Percentiles rank a stretch among this genome's conserved stretches.
phyloP scores from a whole-genome alignment of 139 green algal genomes.

The Chlamydomonas sp. region DNA sequence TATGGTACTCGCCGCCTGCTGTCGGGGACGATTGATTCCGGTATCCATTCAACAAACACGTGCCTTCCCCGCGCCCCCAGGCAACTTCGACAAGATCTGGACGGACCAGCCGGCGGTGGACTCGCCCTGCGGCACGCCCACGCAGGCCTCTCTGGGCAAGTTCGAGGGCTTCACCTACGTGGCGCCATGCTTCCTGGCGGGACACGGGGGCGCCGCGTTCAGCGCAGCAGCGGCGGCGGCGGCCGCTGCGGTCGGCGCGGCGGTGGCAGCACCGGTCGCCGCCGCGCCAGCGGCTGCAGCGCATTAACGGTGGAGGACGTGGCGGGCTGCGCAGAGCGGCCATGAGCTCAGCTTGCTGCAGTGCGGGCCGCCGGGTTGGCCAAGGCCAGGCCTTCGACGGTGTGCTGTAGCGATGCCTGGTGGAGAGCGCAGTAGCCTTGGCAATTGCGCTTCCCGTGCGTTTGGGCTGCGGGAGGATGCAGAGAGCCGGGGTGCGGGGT shows the following conservation, averaged over 20 bases:
- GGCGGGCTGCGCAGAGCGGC: too few species aligned
- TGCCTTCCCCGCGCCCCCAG: neutral
- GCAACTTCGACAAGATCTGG: constrained; percentile 58
- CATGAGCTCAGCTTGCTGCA: too few species aligned
- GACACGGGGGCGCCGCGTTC: neutral
- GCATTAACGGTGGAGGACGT: too few species aligned
- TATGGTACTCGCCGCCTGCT: neutral
- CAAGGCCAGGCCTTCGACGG: too few species aligned
- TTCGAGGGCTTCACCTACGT: constrained; percentile 84
- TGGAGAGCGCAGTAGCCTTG: too few species aligned
- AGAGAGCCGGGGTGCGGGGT: too few species aligned
- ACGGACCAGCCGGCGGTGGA: constrained; percentile 41
- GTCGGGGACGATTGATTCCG: neutral
- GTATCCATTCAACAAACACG: neutral
- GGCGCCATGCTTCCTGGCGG: constrained; percentile 54
- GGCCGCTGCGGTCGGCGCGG: neutral
- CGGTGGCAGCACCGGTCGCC: neutral
- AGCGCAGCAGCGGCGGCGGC: neutral
- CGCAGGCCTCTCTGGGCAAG: constrained; percentile 25
- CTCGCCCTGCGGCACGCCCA: constrained; percentile 76
- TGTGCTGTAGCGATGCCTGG: too few species aligned
- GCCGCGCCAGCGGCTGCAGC: too few species aligned
- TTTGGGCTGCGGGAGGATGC: too few species aligned
- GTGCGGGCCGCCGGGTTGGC: too few species aligned
- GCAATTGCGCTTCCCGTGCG: too few species aligned